Evolutionary conservation across 805 yeast species (phyloP).

Genomic region (Grigorovia jiainica): DNA sequence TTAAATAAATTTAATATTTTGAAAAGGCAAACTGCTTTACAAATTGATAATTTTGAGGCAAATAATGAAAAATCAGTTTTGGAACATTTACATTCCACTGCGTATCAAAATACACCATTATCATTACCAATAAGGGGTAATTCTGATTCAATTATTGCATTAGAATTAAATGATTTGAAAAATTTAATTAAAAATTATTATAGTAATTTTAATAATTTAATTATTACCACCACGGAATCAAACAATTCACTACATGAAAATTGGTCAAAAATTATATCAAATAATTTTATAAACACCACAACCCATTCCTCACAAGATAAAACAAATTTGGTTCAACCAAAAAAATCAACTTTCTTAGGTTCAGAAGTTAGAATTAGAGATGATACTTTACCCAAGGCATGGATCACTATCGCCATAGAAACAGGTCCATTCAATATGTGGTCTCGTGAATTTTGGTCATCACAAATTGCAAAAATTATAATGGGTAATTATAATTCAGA

Average conservation of each 20-base stretch:
- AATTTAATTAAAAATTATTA: slow-evolving; percentile 48
- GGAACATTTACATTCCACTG: slow-evolving; percentile 74
- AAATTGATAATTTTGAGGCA: slow-evolving; percentile 12
- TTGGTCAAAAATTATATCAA: slow-evolving; percentile 19
- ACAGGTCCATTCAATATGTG: slow-evolving; percentile 45
- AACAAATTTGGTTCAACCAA: slow-evolving; percentile 23
- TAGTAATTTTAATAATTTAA: slow-evolving; percentile 13
- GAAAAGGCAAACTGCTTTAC: not conserved
- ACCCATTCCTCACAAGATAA: slow-evolving; percentile 17
- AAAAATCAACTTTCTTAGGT: slow-evolving; percentile 62
- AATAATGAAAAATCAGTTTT: slow-evolving; percentile 47
- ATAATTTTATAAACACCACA: slow-evolving; percentile 11
- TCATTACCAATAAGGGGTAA: slow-evolving; percentile 74
- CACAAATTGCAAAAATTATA: too few species aligned
- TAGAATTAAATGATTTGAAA: slow-evolving; percentile 49
- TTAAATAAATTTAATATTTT: not conserved
- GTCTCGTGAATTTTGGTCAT: slow-evolving; percentile 58
- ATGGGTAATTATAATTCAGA: slow-evolving; percentile 46
- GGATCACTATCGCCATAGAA: slow-evolving; percentile 64
- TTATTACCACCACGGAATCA: slow-evolving; percentile 51
- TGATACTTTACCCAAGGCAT: slow-evolving; percentile 75
- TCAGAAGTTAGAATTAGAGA: slow-evolving; percentile 84
- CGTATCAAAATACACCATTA: slow-evolving; percentile 78
- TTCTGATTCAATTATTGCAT: slow-evolving; percentile 47
- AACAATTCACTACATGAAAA: slow-evolving; percentile 43